Percentiles rank a stretch among this genome's conserved stretches.
These are phyloP conservation scores for Trametes versicolor DNA, from an alignment of 1,284 basidiomycete species.

Conservation along the genomic window DNA sequence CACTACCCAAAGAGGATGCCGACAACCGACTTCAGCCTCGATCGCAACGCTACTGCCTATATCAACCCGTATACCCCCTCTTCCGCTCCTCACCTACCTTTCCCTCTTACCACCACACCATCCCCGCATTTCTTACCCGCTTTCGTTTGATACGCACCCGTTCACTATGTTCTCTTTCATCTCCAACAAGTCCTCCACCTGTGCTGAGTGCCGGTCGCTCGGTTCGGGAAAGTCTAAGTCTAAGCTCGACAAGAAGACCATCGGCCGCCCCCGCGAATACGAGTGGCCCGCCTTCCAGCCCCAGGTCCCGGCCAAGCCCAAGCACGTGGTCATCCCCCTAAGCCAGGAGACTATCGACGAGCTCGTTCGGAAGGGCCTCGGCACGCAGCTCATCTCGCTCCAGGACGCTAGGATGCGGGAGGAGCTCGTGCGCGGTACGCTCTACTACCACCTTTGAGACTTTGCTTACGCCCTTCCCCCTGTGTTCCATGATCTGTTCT, in stretches of 20 bases:
- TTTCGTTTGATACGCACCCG: neutral
- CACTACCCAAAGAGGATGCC: neutral
- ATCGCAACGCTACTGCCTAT: neutral
- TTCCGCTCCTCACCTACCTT: neutral
- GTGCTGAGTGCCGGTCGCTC: constrained; percentile 7
- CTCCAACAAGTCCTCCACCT: neutral
- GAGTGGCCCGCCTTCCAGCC: constrained; percentile 4
- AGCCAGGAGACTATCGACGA: neutral
- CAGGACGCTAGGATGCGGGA: neutral
- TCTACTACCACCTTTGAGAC: neutral
- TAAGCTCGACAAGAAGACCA: constrained; percentile 1
- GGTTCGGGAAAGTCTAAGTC: neutral
- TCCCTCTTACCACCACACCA: neutral
- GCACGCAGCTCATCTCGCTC: constrained; percentile 2
- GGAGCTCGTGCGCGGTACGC: constrained; percentile 18
- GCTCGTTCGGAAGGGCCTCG: neutral
- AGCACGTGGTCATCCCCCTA: neutral
- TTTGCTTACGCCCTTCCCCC: constrained; percentile 1
- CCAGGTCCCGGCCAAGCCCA: neutral
- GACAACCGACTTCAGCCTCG: neutral
- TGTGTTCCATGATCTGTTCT: neutral
- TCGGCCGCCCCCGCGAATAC: neutral
- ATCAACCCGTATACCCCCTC: neutral
- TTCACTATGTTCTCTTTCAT: neutral
- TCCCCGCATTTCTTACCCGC: neutral